Base-by-base conservation (phyloP, 495 filamentous ascomycete genomes). In the Podospora fimiseda region DNA sequence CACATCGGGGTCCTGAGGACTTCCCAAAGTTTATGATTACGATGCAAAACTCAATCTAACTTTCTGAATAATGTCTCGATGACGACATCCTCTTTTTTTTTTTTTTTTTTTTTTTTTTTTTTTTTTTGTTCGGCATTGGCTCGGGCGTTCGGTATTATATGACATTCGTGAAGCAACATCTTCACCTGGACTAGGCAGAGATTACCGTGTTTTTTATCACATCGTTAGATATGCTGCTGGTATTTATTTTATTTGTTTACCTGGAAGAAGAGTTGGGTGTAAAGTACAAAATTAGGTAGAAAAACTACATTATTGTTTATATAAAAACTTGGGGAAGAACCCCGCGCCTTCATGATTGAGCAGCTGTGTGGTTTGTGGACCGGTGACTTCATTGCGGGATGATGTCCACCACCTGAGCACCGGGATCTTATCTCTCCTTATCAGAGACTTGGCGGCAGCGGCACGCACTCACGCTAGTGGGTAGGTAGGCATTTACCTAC, bases 121-220 rank as follows among this genome's bases (percentile, higher is more conserved):
- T 50, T 58, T 22, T 56, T 57, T 55, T 51, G 50, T 60, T 67
- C 55, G 65, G 65, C 65, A 66, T 74, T 69, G 64, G 66, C 58
- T 70, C 71, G 59, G 63, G 59, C 60, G 63, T 71, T 68, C 57
- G 69, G 66, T 56, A 52, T 48, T 53, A 45, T 51, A 51, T 33
- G 27, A 33, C 27, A 33, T 33, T 11, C 43, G 40, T 33, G 27
- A 33, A 33, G 27, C 11, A 33, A 11, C 27, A 33, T 33, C 27
- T 33, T 33, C 27, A 33, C 27, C 11, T 11, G 27, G 27, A 33
- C 27, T 11, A 33, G 50, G 36, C 57, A 21, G 9, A 30, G 40
- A 37, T 43, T 42, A 21, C 9, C 5, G n/a, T 37, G 44, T 37
- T 37, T 36, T 13, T 33, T 33, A 33, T 33, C 27, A 33, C 27